A percentile compares a stretch with the other conserved stretches of the same genome.
Conservation (phyloP, 257 asterid species). For the Solanum gracilifrons region DNA sequence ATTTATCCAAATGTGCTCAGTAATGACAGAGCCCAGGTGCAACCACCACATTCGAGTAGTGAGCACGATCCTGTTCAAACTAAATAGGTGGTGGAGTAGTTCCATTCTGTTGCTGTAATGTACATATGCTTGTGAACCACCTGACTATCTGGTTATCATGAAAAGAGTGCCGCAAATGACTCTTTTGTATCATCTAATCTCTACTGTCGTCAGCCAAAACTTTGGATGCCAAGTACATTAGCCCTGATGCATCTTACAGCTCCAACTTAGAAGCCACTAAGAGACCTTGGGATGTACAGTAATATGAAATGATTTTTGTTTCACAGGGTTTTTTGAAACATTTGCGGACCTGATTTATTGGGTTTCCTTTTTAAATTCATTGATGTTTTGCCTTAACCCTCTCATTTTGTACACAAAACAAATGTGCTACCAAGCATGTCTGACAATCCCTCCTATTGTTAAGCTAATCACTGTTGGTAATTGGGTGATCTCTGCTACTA, state of each 20-base stretch:
- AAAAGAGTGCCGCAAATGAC: not conserved
- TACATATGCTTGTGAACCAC: not conserved
- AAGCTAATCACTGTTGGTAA: not conserved
- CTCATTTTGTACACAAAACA: not conserved
- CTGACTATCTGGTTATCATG: not conserved
- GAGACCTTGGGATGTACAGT: not conserved
- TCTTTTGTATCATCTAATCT: not conserved
- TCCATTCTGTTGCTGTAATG: not conserved
- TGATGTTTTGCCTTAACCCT: not conserved
- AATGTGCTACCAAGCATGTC: not conserved
- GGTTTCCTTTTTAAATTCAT: not conserved
- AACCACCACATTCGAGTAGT: not conserved
- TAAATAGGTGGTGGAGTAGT: not conserved
- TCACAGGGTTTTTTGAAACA: not conserved
- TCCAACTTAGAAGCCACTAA: not conserved
- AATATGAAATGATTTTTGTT: not conserved
- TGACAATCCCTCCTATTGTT: not conserved
- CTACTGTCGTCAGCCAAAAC: not conserved
- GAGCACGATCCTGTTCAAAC: not conserved
- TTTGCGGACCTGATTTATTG: not conserved
- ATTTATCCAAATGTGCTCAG: not conserved
- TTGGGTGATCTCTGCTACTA: not conserved
- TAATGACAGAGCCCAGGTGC: not conserved
- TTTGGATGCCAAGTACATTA: not conserved
- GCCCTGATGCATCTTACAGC: not conserved